Evolutionary conservation across 2,329 filamentous ascomycete genomes (phyloP), one percentile per base, ranked within the genome.

Genomic region (Diaporthe citrichinensis): DNA sequence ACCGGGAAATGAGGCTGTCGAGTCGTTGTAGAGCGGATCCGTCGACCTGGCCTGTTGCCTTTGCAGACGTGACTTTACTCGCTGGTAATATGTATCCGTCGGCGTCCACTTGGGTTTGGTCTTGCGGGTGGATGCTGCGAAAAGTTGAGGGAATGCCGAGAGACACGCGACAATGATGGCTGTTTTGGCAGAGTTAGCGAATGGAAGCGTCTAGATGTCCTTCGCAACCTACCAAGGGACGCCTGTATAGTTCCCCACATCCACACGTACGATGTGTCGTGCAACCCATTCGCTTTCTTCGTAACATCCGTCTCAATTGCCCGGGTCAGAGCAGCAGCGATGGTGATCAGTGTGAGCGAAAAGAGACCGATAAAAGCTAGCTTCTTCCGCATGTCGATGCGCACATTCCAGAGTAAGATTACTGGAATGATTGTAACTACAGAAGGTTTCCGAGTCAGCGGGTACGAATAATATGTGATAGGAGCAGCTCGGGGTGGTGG

Each of bases 341-440:
- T 73, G 8, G 58, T 73, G 34, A 73, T 57, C 7, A 73, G 6
- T 3, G 71, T 53, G 3, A 73, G 36, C 3, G 71, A 73, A 23
- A 65, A 65, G 23, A 73, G 51, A 6, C 71, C 58, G 28, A 65
- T 46, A 17, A 65, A 65, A 28, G 58, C 71, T 3, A 82, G 34
- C 75, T 84, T 84, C 1, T 80, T 83, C 39, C 72, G 78, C 7
- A 80, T 41, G 0, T 81, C 81, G 17, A 84, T 79, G 7, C 79
- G 79, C 1, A 84, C 78, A 7, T 81, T 82, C 83, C 83, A 83
- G 12, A 84, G 44, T 4, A 73, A 28, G 12, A 34, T 20, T 46
- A 73, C 25, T 4, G 71, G 57, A 8, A 65, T 28, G 3, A 49
- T 8, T 8, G 59, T 65, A 23, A 73, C 71, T 73, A n/a, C 5